Evolutionary conservation across 257 asterid genomes (phyloP).

Genomic region (Leptodermis oblonga): DNA sequence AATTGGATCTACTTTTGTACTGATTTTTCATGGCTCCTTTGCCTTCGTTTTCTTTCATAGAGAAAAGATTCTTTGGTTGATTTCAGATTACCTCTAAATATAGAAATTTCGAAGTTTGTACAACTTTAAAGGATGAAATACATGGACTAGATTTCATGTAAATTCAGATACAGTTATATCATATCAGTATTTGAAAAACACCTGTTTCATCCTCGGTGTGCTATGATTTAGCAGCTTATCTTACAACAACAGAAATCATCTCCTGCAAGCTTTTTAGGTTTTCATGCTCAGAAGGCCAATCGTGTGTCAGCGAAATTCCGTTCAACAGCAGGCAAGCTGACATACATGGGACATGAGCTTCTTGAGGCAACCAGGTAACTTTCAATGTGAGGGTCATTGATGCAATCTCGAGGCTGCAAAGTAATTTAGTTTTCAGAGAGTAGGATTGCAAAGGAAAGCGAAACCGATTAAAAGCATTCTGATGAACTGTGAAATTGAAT

Average conservation of each 20-base stretch:
- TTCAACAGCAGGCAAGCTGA: constrained; percentile 60
- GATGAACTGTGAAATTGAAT: constrained; percentile 3
- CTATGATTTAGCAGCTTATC: not conserved
- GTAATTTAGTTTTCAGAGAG: constrained; percentile 17
- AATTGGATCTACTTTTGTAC: too few species aligned
- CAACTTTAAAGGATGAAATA: too few species aligned
- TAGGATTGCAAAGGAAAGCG: constrained; percentile 5
- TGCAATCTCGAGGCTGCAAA: constrained; percentile 89
- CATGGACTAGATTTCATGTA: too few species aligned
- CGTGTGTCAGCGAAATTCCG: not conserved
- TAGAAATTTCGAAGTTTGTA: too few species aligned
- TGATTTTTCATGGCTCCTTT: too few species aligned
- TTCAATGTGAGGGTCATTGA: constrained; percentile 28
- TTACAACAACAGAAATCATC: not conserved
- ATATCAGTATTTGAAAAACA: too few species aligned
- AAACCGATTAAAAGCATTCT: not conserved
- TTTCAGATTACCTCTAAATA: too few species aligned
- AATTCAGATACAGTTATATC: too few species aligned
- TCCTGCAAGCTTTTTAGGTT: not conserved
- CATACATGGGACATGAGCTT: constrained; percentile 57
- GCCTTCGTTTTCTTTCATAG: too few species aligned
- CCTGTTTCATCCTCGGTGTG: too few species aligned
- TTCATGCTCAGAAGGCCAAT: not conserved
- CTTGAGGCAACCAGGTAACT: constrained; percentile 33
- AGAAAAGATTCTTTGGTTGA: too few species aligned